phyloP scores from a whole-genome alignment of 345 rosid species.

The Erucastrum elatum region DNA sequence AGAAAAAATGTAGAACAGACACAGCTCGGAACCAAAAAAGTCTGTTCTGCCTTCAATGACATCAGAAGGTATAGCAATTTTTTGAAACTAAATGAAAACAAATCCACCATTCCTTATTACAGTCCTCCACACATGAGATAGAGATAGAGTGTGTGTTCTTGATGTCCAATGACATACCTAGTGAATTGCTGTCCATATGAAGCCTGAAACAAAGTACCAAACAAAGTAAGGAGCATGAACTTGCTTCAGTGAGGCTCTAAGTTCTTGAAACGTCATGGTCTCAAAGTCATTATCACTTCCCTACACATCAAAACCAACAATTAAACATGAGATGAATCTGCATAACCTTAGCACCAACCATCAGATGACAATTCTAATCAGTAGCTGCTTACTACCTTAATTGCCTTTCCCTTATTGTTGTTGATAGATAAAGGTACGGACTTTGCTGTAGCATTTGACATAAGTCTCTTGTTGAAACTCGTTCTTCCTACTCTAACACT shows the following conservation, averaged over 20 bases:
- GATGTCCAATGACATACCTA: constrained; percentile 46
- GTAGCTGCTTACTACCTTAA: constrained; percentile 28
- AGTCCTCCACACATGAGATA: too few species aligned
- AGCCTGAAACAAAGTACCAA: background rate
- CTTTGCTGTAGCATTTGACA: constrained; percentile 35
- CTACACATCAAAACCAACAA: constrained; percentile 12
- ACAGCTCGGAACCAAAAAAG: too few species aligned
- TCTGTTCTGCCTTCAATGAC: too few species aligned
- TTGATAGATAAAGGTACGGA: constrained; percentile 27
- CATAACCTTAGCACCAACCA: constrained; percentile 37
- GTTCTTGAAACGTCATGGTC: constrained; percentile 72
- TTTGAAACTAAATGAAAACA: too few species aligned
- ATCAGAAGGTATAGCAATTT: too few species aligned
- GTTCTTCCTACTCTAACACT: constrained; percentile 37
- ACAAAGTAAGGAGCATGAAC: background rate
- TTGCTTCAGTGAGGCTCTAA: constrained; percentile 66
- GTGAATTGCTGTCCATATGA: constrained; percentile 46
- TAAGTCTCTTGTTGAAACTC: constrained; percentile 44
- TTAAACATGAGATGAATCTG: background rate
- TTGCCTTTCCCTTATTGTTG: constrained; percentile 43
- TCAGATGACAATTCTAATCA: constrained; percentile 25
- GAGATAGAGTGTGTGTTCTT: background rate
- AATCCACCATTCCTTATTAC: too few species aligned
- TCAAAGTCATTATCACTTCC: constrained; percentile 42
- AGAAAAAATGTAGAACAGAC: background rate